phyloP scores from a whole-genome alignment of 495 filamentous ascomycete species.

The Podospora fimiseda region DNA sequence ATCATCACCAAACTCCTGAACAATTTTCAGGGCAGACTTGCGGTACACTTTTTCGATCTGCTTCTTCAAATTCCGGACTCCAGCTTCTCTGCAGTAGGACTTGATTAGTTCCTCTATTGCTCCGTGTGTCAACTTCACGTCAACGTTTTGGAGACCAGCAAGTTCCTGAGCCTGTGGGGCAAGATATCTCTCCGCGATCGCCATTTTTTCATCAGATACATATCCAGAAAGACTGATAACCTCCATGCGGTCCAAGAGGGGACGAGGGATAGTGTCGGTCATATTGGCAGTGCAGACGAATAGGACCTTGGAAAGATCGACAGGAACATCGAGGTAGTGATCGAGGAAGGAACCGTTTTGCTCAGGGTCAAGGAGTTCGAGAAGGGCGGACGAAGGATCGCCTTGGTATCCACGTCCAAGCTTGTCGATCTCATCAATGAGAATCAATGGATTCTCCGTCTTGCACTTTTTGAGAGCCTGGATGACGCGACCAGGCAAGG shows the following conservation, averaged over 20 bases:
- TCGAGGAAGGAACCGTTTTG: slow-evolving; percentile 97
- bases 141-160: slow-evolving; percentile 82
- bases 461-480: slow-evolving; percentile 99
- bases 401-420: slow-evolving; percentile 93
- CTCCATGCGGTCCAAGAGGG: slow-evolving; percentile 95
- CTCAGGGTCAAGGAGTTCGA: slow-evolving; percentile 94
- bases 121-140: slow-evolving; percentile 73
- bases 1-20: slow-evolving; percentile 88
- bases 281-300: slow-evolving; percentile 99
- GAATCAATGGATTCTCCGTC: slow-evolving; percentile 92
- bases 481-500: slow-evolving; percentile 91
- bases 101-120: slow-evolving; percentile 97
- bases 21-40: slow-evolving; percentile 94
- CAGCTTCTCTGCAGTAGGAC: slow-evolving; percentile 93
- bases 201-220: slow-evolving; percentile 98
- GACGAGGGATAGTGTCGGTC: slow-evolving; percentile 95
- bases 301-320: slow-evolving; percentile 94
- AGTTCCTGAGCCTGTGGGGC: slow-evolving; percentile 86
- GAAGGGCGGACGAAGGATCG: slow-evolving; percentile 87
- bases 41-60: slow-evolving; percentile 99
- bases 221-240: slow-evolving; percentile 95
- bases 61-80: slow-evolving; percentile 97
- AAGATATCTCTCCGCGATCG: slow-evolving; percentile 90
- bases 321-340: slow-evolving; percentile 98
- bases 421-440: slow-evolving; percentile 98